Conservation (phyloP, 805 yeast genomes). For the Nakazawaea siamensis region DNA sequence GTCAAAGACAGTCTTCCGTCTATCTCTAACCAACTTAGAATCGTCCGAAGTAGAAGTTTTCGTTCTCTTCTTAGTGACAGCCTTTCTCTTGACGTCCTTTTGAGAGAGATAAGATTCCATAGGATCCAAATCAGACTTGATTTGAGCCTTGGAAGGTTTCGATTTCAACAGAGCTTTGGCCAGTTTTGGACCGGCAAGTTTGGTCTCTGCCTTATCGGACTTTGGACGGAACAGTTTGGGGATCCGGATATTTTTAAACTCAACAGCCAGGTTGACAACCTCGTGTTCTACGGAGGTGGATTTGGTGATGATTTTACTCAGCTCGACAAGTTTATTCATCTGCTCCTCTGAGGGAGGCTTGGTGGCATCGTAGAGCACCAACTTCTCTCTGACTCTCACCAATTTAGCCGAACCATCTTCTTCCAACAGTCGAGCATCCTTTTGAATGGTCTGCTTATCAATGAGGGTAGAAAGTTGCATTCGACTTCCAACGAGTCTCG, state of each 20-base stretch:
- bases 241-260: conserved; percentile 2
- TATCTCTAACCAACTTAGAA: conserved; percentile 10
- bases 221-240: conserved; percentile 3
- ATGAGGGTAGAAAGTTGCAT: conserved; percentile 30
- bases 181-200: too few relatives aligned
- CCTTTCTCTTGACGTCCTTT: conserved; percentile 2
- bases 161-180: neutral
- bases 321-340: conserved; percentile 2
- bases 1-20: neutral
- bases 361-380: conserved; percentile 8
- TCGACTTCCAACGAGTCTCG: conserved; percentile 29
- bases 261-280: conserved; percentile 1
- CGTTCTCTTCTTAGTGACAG: conserved; percentile 7
- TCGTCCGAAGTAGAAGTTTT: neutral
- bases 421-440: conserved; percentile 32
- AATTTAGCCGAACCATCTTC: conserved; percentile 17
- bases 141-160: neutral
- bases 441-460: conserved; percentile 46
- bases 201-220: neutral
- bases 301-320: neutral
- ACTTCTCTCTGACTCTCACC: conserved; percentile 6
- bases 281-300: conserved; percentile 1
- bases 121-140: conserved; percentile 1
- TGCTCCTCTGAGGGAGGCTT: conserved; percentile 14
- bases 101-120: conserved; percentile 6